phyloP scores from a whole-genome alignment of 2,329 filamentous ascomycete genomes.

The Cercospora berteroae region DNA sequence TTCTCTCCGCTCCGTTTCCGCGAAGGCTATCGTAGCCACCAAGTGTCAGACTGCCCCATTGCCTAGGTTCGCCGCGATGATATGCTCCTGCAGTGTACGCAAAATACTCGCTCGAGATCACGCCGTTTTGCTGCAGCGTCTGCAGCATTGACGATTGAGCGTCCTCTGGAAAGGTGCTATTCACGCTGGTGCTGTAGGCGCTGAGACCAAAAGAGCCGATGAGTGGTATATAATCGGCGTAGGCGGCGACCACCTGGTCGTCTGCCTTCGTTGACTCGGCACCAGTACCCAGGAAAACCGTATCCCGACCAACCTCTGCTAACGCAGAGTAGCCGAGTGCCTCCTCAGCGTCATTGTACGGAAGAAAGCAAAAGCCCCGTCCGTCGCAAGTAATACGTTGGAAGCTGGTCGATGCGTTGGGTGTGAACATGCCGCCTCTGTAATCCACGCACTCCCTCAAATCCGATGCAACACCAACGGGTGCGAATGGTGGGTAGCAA shows the following conservation, averaged over 20 bases:
- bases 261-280: neutral
- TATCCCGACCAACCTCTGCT: slow-evolving; percentile 1
- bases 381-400: neutral
- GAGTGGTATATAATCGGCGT: slow-evolving; percentile 21
- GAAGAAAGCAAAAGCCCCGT: neutral
- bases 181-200: neutral
- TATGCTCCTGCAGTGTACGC: slow-evolving; percentile 44
- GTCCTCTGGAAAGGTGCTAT: neutral
- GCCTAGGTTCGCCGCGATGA: neutral
- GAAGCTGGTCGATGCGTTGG: neutral
- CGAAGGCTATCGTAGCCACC: slow-evolving; percentile 45
- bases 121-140: slow-evolving; percentile 33
- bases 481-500: too few species aligned
- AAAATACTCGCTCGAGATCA: slow-evolving; percentile 36
- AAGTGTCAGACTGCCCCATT: slow-evolving; percentile 31
- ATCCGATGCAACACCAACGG: too few species aligned
- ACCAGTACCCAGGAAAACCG: slow-evolving; percentile 1
- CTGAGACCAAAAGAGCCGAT: slow-evolving; percentile 41
- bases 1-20: slow-evolving; percentile 40
- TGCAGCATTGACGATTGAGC: neutral
- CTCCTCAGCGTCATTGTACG: neutral
- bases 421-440: slow-evolving; percentile 9
- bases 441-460: too few species aligned
- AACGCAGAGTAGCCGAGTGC: neutral
- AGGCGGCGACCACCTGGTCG: slow-evolving; percentile 9